A percentile compares a stretch with the other conserved stretches of the same genome.
Conservation (phyloP, 192 early-diverging fungal species). For the Chytriomyces sp. region DNA sequence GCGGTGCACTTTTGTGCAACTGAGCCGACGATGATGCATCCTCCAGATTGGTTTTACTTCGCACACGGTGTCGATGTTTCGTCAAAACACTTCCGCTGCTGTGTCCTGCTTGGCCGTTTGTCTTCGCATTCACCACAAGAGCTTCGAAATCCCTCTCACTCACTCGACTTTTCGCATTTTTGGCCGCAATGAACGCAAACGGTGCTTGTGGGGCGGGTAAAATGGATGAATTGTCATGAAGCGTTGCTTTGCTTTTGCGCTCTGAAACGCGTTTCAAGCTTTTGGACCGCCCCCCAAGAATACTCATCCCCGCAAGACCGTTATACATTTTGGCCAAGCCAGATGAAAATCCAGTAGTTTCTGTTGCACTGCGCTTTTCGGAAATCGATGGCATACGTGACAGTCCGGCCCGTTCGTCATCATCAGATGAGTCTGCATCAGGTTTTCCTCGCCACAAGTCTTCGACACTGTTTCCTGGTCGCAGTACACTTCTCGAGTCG, state of each 20-base stretch:
- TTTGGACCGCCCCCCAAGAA: constrained; percentile 26
- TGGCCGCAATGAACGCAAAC: constrained; percentile 29
- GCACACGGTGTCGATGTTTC: constrained; percentile 25
- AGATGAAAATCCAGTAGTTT: not conserved
- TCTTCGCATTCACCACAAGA: constrained; percentile 31
- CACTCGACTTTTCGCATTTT: constrained; percentile 27
- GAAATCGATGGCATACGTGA: not conserved
- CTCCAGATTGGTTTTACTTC: constrained; percentile 1
- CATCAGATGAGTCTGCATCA: not conserved
- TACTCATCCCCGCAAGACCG: constrained; percentile 32
- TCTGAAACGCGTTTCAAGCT: constrained; percentile 11
- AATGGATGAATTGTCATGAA: constrained; percentile 10
- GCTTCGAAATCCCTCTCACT: constrained; percentile 32
- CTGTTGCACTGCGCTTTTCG: not conserved
- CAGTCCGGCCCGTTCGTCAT: not conserved
- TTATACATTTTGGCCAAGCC: constrained; percentile 32
- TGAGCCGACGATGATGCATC: not conserved
- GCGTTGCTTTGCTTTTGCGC: not conserved
- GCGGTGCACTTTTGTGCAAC: not conserved
- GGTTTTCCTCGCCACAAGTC: constrained; percentile 6
- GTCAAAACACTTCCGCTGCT: not conserved
- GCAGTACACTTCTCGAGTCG: not conserved
- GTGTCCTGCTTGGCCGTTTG: not conserved
- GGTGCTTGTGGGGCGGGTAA: constrained; percentile 23
- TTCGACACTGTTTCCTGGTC: constrained; percentile 9